Percentiles rank a stretch among this genome's conserved stretches.
Evolutionary conservation across 768 basidiomycete genomes (phyloP).

Genomic region (Mycena epipterygia): DNA sequence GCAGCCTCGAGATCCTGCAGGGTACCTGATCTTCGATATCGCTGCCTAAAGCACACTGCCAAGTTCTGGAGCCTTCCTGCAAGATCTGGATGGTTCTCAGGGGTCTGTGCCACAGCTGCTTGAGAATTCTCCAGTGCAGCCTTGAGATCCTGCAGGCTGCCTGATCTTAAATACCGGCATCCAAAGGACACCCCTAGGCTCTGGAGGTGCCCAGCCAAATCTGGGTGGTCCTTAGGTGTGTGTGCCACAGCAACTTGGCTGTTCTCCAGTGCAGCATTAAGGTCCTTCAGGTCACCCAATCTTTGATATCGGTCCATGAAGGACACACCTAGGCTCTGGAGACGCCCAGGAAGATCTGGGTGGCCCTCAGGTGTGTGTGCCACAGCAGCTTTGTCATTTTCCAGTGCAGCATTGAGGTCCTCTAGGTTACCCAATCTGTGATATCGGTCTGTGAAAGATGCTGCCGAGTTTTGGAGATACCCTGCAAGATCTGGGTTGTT

Average conservation of each 20-base stretch:
- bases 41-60: neutral
- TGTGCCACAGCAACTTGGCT: constrained; percentile 11
- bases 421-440: neutral
- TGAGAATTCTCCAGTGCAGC: constrained; percentile 25
- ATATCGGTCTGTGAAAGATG: constrained; percentile 14
- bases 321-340: neutral
- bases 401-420: no score
- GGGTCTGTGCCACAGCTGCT: constrained; percentile 16
- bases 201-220: constrained; percentile 15
- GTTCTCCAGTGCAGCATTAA: constrained; percentile 18
- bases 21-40: no score
- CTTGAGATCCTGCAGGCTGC: constrained; percentile 37
- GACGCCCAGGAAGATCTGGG: neutral
- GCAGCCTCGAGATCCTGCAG: no score
- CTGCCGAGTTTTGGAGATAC: constrained; percentile 35
- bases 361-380: no score
- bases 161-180: constrained; percentile 4
- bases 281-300: no score
- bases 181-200: constrained; percentile 13
- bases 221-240: constrained; percentile 27
- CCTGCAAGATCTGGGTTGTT: constrained; percentile 14
- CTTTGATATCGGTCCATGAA: constrained; percentile 15
- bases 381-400: no score
- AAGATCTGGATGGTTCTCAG: neutral
- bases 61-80: neutral